Evolutionary conservation across 2,329 filamentous ascomycete species (phyloP), one percentile per base, ranked within the genome.

Genomic region (Pseudogymnoascus sp.): DNA sequence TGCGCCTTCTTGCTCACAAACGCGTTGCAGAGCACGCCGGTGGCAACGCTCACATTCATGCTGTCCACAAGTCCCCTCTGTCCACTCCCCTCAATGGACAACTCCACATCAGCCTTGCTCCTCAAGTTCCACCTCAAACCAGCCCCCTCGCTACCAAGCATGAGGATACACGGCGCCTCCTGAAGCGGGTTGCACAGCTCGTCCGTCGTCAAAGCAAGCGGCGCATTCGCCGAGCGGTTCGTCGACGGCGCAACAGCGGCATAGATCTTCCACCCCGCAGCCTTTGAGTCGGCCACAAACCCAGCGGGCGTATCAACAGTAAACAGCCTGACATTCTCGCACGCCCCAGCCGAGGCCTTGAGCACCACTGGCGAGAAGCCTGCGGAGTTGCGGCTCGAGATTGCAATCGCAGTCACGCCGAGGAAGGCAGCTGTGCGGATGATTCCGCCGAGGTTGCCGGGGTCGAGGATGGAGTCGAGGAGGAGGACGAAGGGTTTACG

Each of bases 1-100:
- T 12, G 33, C 12, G 59, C 33, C 59, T 60, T 62, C 43, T 60
- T 64, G 14, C 64, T 82, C 70, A 90, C 72, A 71, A 95, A 91
- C 0, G 87, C 80, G 66, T 87, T 83, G 66, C 87, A 88, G 60
- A 98, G 77, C 59, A 98, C 78, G 0, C 86, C 91, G 6, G 90
- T 86, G 1, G 95, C 93, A 19, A 96, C 93, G 72, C 90, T 91
- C 40, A 98, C 95, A 73, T 99, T 98, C 73, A 99, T 77, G 74
- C 92, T 96, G 75, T 98, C 93, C 2, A 99, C 86, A 72, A 68
- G 86, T 73, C 71, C 82, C 72, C 70, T 79, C 66, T 72, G 77
- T 6, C 63, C 65, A 59, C 64, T 62, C 43, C 75, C 81, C 67
- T 81, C 82, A 62, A 99, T 90, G 6, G 87, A 84, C 4, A 88